Conservation (phyloP, 2,329 filamentous ascomycete species). For the Aureobasidium musti region DNA sequence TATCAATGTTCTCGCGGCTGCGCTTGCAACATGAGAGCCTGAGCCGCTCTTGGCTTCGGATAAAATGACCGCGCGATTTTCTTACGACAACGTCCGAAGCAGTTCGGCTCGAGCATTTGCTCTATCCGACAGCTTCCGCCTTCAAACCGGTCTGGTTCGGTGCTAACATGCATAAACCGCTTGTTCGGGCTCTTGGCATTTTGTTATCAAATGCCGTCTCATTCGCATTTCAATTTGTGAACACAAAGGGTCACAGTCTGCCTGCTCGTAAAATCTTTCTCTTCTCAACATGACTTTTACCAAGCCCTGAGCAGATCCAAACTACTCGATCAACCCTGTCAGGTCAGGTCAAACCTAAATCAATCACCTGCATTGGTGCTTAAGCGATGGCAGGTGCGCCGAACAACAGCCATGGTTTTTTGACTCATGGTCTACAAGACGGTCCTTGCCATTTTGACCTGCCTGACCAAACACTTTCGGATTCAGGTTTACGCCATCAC, state of each 20-base stretch:
- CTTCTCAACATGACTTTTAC: background rate
- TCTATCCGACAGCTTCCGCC: slow-evolving; percentile 23
- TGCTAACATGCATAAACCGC: background rate
- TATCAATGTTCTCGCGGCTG: background rate
- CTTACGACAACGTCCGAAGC: slow-evolving; percentile 24
- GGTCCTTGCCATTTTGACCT: background rate
- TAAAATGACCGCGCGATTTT: slow-evolving; percentile 27
- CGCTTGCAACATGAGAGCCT: slow-evolving; percentile 8
- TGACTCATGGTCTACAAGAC: slow-evolving; percentile 12
- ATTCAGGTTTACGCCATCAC: background rate
- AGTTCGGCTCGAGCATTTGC: slow-evolving; percentile 20
- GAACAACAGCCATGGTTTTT: background rate
- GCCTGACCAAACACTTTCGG: background rate
- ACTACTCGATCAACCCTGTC: background rate
- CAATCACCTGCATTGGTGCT: slow-evolving; percentile 26
- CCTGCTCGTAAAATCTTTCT: slow-evolving; percentile 5
- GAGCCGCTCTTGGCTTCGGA: slow-evolving; percentile 27
- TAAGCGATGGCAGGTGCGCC: slow-evolving; percentile 23
- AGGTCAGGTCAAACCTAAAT: slow-evolving; percentile 18
- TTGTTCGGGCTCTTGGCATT: background rate
- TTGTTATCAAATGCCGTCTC: background rate
- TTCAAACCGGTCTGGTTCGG: background rate
- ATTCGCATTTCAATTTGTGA: background rate
- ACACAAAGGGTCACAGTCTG: background rate
- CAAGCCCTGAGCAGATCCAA: slow-evolving; percentile 3